Conservation (phyloP, 441 rosid species). For the Gossypium aridum region DNA sequence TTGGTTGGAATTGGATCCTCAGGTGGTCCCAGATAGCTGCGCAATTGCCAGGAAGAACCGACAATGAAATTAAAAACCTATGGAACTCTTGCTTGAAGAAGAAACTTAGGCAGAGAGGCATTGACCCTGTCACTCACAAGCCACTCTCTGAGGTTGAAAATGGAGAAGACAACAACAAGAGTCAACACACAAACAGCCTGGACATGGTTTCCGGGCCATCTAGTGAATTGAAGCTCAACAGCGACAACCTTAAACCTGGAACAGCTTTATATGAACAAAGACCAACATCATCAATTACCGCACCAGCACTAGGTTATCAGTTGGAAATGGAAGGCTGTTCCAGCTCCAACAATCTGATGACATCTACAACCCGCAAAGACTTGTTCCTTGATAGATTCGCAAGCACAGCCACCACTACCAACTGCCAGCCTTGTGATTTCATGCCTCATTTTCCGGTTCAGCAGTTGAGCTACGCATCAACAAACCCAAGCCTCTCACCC, state of each 20-base stretch:
- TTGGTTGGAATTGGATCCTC: too few species aligned
- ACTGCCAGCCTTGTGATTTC: constrained; percentile 29
- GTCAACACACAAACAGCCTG: constrained; percentile 20
- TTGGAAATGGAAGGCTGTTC: constrained; percentile 23
- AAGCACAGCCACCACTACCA: constrained; percentile 13
- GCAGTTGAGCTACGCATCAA: constrained; percentile 29
- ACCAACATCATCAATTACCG: too few species aligned
- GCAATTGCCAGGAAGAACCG: constrained; percentile 85
- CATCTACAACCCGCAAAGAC: constrained; percentile 24
- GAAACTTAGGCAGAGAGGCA: constrained; percentile 80
- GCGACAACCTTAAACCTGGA: constrained; percentile 16
- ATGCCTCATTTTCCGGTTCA: constrained; percentile 36
- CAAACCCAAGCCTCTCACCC: constrained; percentile 28
- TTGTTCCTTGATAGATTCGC: constrained; percentile 26
- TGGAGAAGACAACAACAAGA: constrained; percentile 28
- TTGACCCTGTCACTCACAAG: constrained; percentile 90
- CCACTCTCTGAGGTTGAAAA: constrained; percentile 56
- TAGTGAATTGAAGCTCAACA: constrained; percentile 29
- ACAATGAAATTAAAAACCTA: constrained; percentile 88
- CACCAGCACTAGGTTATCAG: constrained; percentile 20
- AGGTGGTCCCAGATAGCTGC: constrained; percentile 99
- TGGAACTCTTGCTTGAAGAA: constrained; percentile 95
- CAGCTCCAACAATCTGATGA: constrained; percentile 23
- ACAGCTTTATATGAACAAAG: too few species aligned
- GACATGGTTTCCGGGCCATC: constrained; percentile 26